Conservation (phyloP, 306 rosid genomes). For the Glycine soja region DNA sequence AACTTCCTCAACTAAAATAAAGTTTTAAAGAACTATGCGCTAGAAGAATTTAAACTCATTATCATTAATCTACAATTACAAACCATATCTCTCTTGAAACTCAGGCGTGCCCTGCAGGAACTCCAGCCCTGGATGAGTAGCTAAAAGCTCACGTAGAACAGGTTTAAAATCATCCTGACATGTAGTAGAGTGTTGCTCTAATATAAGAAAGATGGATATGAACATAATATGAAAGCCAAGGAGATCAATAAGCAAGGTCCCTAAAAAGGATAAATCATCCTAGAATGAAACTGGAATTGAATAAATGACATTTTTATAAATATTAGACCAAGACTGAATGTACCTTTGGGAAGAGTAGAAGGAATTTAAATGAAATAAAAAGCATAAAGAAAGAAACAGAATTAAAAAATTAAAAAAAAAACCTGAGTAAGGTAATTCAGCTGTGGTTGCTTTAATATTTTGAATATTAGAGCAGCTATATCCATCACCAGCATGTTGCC, state of each 20-base stretch:
- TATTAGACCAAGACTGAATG: conserved; percentile 21
- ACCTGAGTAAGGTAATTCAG: conserved; percentile 84
- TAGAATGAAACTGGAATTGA: conserved; percentile 15
- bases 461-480: conserved; percentile 78
- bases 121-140: conserved; percentile 97
- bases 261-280: conserved; percentile 21
- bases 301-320: conserved; percentile 30
- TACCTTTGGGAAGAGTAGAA: conserved; percentile 22
- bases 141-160: conserved; percentile 87
- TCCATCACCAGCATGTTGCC: conserved; percentile 89
- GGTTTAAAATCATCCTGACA: conserved; percentile 96
- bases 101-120: conserved; percentile 97
- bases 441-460: conserved; percentile 88
- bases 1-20: conserved; percentile 15
- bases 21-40: conserved; percentile 30
- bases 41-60: conserved; percentile 36
- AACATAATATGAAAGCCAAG: conserved; percentile 32
- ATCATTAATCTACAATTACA: conserved; percentile 51
- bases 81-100: conserved; percentile 99
- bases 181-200: conserved; percentile 42
- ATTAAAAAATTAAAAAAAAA: not conserved
- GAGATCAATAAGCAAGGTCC: conserved; percentile 6
- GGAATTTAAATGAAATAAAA: conserved; percentile 28
- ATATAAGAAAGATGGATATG: conserved; percentile 35
- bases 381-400: conserved; percentile 36